Conservation (phyloP, 1,284 basidiomycete species). For the Schizopora paradoxa region DNA sequence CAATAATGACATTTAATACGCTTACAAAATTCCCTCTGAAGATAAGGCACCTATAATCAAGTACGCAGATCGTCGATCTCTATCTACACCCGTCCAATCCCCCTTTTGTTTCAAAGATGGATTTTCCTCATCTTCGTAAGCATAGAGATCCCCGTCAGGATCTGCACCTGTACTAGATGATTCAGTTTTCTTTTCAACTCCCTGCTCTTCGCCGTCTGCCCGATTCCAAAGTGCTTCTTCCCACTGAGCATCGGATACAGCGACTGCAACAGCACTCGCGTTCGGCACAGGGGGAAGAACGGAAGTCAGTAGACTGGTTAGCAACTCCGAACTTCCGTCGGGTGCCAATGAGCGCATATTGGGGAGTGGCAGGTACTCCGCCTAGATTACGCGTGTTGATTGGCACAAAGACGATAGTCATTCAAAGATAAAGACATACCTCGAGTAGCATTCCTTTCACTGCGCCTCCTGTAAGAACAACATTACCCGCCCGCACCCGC, state of each 20-base stretch:
- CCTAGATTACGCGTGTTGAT: conserved; percentile 40
- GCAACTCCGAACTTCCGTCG: conserved; percentile 61
- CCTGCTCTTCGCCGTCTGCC: conserved; percentile 42
- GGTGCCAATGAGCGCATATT: conserved; percentile 51
- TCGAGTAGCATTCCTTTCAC: conserved; percentile 76
- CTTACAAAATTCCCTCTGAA: conserved; percentile 61
- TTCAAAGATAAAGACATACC: conserved; percentile 36
- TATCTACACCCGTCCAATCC: conserved; percentile 70
- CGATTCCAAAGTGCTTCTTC: conserved; percentile 70
- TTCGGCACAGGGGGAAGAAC: conserved; percentile 65
- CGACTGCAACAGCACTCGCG: conserved; percentile 66
- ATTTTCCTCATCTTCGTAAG: conserved; percentile 47
- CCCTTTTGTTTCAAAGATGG: conserved; percentile 38
- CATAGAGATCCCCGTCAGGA: conserved; percentile 45
- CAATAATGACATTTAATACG: background rate
- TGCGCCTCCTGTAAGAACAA: conserved; percentile 62
- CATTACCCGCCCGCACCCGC: conserved; percentile 74
- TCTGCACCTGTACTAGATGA: conserved; percentile 23
- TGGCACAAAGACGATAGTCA: no score
- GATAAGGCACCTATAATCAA: conserved; percentile 68
- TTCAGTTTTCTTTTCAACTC: conserved; percentile 20
- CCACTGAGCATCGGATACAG: conserved; percentile 69
- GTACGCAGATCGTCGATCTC: conserved; percentile 71
- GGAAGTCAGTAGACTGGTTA: conserved; percentile 67
- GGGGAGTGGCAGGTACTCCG: conserved; percentile 71